Conservation (phyloP, 495 filamentous ascomycete species). For the Glonium stellatum region DNA sequence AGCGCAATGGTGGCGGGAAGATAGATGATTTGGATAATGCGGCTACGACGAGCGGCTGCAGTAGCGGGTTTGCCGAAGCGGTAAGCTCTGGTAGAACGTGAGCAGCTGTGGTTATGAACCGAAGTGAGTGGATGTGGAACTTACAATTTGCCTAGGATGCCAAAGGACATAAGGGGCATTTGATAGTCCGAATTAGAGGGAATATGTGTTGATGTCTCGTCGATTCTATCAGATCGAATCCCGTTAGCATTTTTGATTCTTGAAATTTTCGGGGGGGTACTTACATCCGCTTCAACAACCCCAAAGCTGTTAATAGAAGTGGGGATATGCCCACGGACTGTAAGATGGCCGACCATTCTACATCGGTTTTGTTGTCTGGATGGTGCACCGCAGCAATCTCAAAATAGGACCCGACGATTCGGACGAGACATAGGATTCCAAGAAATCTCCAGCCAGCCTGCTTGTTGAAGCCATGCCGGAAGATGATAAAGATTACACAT, state of each 20-base stretch:
- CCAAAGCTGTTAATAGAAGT: conserved; percentile 25
- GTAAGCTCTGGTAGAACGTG: too few relatives aligned
- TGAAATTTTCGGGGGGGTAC: too few relatives aligned
- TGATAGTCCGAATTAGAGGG: too few relatives aligned
- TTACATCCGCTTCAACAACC: conserved; percentile 7
- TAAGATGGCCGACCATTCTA: conserved; percentile 23
- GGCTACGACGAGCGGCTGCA: too few relatives aligned
- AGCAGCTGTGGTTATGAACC: background rate
- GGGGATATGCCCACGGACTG: conserved; percentile 29
- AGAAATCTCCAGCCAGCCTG: conserved; percentile 28
- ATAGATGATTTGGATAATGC: background rate
- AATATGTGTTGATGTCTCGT: too few relatives aligned
- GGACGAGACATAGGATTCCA: conserved; percentile 26
- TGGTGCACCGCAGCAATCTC: conserved; percentile 12
- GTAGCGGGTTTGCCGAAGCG: too few relatives aligned
- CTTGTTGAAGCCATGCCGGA: conserved; percentile 24
- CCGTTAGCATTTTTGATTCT: too few relatives aligned
- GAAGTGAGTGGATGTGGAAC: conserved; percentile 14
- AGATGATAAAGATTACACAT: conserved; percentile 14
- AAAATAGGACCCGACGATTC: conserved; percentile 24
- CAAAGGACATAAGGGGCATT: too few relatives aligned
- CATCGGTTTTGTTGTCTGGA: conserved; percentile 7
- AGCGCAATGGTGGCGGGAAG: conserved; percentile 23
- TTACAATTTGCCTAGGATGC: too few relatives aligned
- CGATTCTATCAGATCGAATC: too few relatives aligned